Evolutionary conservation across 768 basidiomycete species (phyloP).

Genomic region (Gloeostereum incarnatum): DNA sequence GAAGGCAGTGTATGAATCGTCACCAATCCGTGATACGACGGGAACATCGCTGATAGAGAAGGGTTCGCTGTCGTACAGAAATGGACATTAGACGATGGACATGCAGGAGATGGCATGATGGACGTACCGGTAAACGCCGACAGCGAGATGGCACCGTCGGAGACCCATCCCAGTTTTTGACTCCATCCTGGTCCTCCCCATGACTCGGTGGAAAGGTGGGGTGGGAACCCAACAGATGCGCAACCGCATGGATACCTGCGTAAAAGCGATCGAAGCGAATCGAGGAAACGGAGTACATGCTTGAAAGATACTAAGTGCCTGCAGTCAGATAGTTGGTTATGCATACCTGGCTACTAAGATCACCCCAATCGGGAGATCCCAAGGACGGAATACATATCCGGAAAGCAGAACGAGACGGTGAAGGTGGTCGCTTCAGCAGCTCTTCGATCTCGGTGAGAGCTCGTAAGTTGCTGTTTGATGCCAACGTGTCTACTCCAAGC

Average conservation of each 20-base stretch:
- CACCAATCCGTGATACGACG: conserved; percentile 80
- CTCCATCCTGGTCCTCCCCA: conserved; percentile 67
- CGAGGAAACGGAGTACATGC: conserved; percentile 68
- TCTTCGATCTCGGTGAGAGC: conserved; percentile 18
- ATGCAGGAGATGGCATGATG: conserved; percentile 5
- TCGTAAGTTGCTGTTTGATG: neutral
- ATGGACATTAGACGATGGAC: neutral
- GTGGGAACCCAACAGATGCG: conserved; percentile 58
- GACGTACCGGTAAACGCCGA: conserved; percentile 70
- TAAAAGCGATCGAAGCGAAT: conserved; percentile 52
- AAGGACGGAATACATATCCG: conserved; percentile 54
- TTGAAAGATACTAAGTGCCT: conserved; percentile 15
- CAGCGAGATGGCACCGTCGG: conserved; percentile 68
- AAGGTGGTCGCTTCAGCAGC: conserved; percentile 12
- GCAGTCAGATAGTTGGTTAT: neutral
- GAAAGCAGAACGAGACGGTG: neutral
- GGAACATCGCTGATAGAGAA: conserved; percentile 63
- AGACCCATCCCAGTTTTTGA: conserved; percentile 69
- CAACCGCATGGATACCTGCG: conserved; percentile 50
- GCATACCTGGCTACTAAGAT: conserved; percentile 44
- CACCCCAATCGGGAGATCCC: conserved; percentile 66
- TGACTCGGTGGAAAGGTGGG: conserved; percentile 47
- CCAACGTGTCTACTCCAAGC: neutral
- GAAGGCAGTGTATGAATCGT: conserved; percentile 71
- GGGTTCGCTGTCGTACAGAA: conserved; percentile 55